Evolutionary conservation across 1,139 yeast genomes (phyloP), one percentile per base, ranked within the genome.

Genomic region (Suhomyces bokatorum): DNA sequence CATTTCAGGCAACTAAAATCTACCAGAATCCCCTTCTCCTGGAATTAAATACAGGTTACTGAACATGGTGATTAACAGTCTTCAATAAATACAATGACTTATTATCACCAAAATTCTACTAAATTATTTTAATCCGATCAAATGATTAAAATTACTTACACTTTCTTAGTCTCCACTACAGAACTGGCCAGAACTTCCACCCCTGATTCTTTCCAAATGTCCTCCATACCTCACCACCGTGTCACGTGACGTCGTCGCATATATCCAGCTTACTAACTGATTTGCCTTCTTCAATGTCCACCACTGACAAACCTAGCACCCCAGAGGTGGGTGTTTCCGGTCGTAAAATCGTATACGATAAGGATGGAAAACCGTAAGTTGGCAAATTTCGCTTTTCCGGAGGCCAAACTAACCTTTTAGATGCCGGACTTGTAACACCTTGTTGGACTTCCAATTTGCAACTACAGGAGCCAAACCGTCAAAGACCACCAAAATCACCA

Each of bases 321-420:
- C 82, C 83, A 3, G 71, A 58, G 14, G 55, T 73, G 43, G 88
- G 88, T 0, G 68, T 75, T 3, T 61, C 78, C 24, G 96, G 96
- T 0, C 74, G 86, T 43, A 82, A 80, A 56, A 85, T 89, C 50
- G 67, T 88, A 20, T 85, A 87, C 48, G 96, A 88, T 56, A 83
- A 87, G 60, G 85, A 90, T 63, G 97, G 97, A 1, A 89, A 87
- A 65, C 97, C 96, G 87, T 87, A 75, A 58, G 93, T 76, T 30
- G 13, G 9, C 10, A 22, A n/a, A 22, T 22, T 22, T 9, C 15
- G 3, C 9, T 27, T 35, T 35, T 35, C 17, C 26, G 3, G 16
- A 16, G 30, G 29, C 17, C 6, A 20, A 42, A 60, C 64, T 59
- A 59, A 58, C 60, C 6, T 20, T 36, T 5, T 45, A 82, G 87